A percentile compares a stretch with the other conserved stretches of the same genome.
Evolutionary conservation across 2,329 filamentous ascomycete species (phyloP).

Genomic region (Pyrenophora teres): DNA sequence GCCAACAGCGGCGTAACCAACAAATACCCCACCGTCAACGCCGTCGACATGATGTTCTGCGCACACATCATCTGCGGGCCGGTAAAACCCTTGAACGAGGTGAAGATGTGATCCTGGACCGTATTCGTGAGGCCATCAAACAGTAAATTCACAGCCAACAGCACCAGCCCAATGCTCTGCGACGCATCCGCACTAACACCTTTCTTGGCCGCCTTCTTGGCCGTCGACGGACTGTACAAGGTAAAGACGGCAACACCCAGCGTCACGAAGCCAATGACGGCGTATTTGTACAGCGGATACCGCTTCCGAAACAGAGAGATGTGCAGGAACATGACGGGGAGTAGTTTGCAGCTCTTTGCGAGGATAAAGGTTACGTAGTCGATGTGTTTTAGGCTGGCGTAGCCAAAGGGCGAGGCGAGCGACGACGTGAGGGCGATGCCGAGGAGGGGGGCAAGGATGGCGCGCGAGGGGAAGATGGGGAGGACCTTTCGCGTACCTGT

Average conservation of each 20-base stretch:
- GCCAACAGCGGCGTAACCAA: conserved; percentile 80
- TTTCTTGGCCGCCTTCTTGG: conserved; percentile 47
- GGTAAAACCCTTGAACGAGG: conserved; percentile 73
- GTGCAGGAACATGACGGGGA: conserved; percentile 98
- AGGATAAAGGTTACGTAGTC: conserved; percentile 98
- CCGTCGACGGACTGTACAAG: conserved; percentile 67
- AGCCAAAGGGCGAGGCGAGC: conserved; percentile 93
- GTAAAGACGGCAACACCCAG: conserved; percentile 94
- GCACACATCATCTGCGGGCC: conserved; percentile 99
- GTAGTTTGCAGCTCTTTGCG: conserved; percentile 95
- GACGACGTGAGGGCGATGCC: conserved; percentile 87
- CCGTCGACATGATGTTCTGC: conserved; percentile 85
- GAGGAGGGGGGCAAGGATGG: conserved; percentile 76
- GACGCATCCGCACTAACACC: conserved; percentile 65
- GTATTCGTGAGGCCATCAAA: conserved; percentile 97
- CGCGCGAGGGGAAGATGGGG: conserved; percentile 75
- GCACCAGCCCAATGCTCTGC: conserved; percentile 76
- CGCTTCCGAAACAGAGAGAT: conserved; percentile 85
- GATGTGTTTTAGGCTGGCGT: conserved; percentile 88
- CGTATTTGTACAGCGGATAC: conserved; percentile 96
- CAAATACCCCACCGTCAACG: conserved; percentile 77
- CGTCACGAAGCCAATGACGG: conserved; percentile 88
- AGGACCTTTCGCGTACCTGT: conserved; percentile 41
- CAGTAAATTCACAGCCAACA: conserved; percentile 86
- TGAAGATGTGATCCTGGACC: conserved; percentile 94